phyloP scores from a whole-genome alignment of 148 eudicot species.

The Fallopia convolvulus region DNA sequence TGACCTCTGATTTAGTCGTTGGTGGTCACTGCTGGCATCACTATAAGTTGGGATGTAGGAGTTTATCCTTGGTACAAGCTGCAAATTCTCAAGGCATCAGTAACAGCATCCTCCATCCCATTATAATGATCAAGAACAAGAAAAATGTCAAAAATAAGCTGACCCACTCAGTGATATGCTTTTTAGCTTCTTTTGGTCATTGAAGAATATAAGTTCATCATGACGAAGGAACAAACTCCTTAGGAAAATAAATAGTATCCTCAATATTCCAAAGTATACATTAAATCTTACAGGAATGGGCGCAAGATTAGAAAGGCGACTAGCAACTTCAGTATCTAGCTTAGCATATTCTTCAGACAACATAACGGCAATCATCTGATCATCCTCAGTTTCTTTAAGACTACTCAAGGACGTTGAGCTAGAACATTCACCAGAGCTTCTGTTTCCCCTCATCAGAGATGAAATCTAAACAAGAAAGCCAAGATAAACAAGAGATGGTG shows the following conservation, averaged over 20 bases:
- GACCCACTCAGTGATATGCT: neutral
- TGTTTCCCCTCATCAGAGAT: conserved; percentile 41
- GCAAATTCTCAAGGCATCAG: conserved; percentile 17
- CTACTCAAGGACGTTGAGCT: conserved; percentile 71
- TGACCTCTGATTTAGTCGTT: conserved; percentile 68
- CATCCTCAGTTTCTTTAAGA: conserved; percentile 60
- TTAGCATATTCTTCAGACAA: conserved; percentile 77
- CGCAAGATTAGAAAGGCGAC: conserved; percentile 63
- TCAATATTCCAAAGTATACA: neutral
- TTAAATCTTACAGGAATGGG: conserved; percentile 62
- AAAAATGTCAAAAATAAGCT: neutral
- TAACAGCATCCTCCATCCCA: conserved; percentile 5
- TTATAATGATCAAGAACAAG: neutral
- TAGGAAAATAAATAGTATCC: neutral
- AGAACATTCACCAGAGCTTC: conserved; percentile 43
- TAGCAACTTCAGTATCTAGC: conserved; percentile 61
- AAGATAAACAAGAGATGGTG: neutral
- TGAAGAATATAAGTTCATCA: neutral
- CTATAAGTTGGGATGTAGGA: conserved; percentile 56
- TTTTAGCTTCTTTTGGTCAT: neutral
- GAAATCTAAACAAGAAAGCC: neutral
- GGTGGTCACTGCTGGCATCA: conserved; percentile 80
- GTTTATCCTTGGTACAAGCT: conserved; percentile 81
- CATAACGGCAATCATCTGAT: conserved; percentile 75
- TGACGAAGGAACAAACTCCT: neutral